Conservation (phyloP, 176 grass and related monocot species). For the Oryza australiensis region DNA sequence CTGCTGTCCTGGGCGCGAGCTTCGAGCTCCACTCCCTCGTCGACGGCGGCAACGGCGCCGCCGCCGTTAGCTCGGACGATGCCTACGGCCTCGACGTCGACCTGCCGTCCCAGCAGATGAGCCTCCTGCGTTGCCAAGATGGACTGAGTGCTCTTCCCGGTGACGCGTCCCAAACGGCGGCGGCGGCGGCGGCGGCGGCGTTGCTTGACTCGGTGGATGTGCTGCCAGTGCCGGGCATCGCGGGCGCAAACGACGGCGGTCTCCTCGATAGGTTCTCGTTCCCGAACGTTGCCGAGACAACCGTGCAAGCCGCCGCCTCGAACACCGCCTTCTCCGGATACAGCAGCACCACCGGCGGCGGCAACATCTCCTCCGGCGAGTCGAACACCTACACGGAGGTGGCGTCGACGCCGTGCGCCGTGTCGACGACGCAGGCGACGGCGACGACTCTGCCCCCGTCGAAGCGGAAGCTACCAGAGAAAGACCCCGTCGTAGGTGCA, state of each 20-base stretch:
- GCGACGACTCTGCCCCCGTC: background rate
- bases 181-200: background rate
- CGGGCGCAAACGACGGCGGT: background rate
- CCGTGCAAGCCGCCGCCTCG: background rate
- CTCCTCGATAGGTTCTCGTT: slow-evolving; percentile 30
- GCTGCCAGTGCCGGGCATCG: slow-evolving; percentile 19
- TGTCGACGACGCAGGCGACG: background rate
- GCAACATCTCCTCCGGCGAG: slow-evolving; percentile 58
- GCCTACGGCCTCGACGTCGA: slow-evolving; percentile 12
- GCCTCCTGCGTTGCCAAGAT: slow-evolving; percentile 13
- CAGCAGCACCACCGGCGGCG: slow-evolving; percentile 41
- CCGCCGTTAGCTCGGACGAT: background rate
- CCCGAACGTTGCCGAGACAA: slow-evolving; percentile 5
- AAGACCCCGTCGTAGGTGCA: background rate
- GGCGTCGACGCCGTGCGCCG: slow-evolving; percentile 27
- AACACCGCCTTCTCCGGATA: slow-evolving; percentile 50
- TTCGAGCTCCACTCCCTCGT: background rate
- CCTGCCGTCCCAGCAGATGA: slow-evolving; percentile 2
- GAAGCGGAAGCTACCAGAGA: slow-evolving; percentile 15
- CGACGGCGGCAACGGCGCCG: background rate
- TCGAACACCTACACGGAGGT: slow-evolving; percentile 47
- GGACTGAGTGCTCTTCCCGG: background rate
- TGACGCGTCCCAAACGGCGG: background rate
- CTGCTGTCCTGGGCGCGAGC: slow-evolving; percentile 10
- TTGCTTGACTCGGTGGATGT: slow-evolving; percentile 20